Evolutionary conservation across 495 filamentous ascomycete species (phyloP).

Genomic region (Talaromyces ruber): DNA sequence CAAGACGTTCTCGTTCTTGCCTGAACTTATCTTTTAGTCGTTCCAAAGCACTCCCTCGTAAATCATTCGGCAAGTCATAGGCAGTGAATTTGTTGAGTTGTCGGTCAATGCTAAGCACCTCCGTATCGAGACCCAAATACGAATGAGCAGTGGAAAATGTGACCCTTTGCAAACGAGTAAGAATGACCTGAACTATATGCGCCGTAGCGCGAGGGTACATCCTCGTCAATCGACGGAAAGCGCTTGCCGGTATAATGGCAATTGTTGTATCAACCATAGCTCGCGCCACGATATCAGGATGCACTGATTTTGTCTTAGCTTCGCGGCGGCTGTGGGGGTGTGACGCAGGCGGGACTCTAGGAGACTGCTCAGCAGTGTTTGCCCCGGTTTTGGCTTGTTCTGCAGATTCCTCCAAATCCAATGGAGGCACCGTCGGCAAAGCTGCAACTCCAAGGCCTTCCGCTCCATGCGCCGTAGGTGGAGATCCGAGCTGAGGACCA

Average conservation of each 20-base stretch:
- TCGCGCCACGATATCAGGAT: conserved; percentile 92
- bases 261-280: conserved; percentile 98
- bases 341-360: conserved; percentile 5
- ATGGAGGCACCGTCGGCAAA: conserved; percentile 56
- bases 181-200: conserved; percentile 94
- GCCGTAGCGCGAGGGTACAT: conserved; percentile 94
- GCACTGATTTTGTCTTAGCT: conserved; percentile 56
- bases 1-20: conserved; percentile 74
- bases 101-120: conserved; percentile 84
- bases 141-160: conserved; percentile 90
- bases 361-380: conserved; percentile 9
- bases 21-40: conserved; percentile 90
- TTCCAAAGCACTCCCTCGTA: conserved; percentile 75
- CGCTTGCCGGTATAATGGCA: conserved; percentile 93
- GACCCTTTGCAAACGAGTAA: conserved; percentile 88
- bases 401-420: conserved; percentile 54
- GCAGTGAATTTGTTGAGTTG: conserved; percentile 88
- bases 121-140: conserved; percentile 83
- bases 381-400: conserved; percentile 10
- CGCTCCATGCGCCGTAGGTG: not conserved
- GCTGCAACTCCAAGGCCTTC: conserved; percentile 12
- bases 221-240: conserved; percentile 86
- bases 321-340: conserved; percentile 8
- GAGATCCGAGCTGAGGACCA: conserved; percentile 16
- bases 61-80: conserved; percentile 84